A percentile compares a stretch with the other conserved stretches of the same genome.
Conservation (phyloP, 139 green algal species). For the Coelastrella sp. region DNA sequence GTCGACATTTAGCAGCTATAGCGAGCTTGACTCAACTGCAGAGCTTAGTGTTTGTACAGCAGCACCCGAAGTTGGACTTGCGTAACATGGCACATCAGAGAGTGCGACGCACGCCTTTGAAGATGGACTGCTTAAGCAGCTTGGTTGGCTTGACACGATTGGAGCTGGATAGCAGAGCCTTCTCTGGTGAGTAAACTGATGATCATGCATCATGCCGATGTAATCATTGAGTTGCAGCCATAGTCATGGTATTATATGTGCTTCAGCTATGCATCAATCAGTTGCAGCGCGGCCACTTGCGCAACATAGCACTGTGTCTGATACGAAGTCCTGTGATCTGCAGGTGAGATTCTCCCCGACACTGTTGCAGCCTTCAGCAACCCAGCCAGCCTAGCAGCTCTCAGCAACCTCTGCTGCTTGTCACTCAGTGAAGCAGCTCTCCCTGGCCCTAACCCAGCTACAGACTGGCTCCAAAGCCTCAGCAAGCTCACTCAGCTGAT, state of each 20-base stretch:
- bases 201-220: no score
- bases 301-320: no score
- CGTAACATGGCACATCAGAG: conserved; percentile 29
- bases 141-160: neutral
- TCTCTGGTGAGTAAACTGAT: conserved; percentile 3
- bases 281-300: no score
- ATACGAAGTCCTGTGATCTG: neutral
- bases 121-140: conserved; percentile 37
- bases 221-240: no score
- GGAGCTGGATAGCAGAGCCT: conserved; percentile 10
- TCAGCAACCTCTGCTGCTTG: conserved; percentile 8
- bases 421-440: conserved; percentile 14
- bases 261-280: no score
- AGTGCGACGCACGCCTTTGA: neutral
- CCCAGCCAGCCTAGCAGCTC: conserved; percentile 10
- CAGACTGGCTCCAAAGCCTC: conserved; percentile 2
- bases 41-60: conserved; percentile 29
- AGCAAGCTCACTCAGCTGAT: neutral
- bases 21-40: conserved; percentile 12
- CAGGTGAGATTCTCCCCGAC: conserved; percentile 36
- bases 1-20: conserved; percentile 27
- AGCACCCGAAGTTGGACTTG: conserved; percentile 10
- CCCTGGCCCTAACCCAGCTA: neutral
- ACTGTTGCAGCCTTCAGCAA: conserved; percentile 32
- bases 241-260: no score